Percentiles rank a stretch among this genome's conserved stretches.
Evolutionary conservation across 441 rosid species (phyloP).

Genomic region (Kokia cookei): DNA sequence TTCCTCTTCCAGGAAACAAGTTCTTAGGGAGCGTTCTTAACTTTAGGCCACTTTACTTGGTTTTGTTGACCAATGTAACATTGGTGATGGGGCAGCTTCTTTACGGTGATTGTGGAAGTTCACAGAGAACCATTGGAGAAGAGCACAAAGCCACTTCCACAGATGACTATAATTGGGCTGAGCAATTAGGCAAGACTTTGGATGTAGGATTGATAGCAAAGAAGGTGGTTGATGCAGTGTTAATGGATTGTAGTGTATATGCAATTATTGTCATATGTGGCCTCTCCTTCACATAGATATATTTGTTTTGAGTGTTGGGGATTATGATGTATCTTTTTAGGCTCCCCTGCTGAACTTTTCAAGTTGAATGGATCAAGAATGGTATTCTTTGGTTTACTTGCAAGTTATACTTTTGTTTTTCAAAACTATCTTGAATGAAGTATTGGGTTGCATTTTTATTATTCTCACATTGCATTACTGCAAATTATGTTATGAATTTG

Average conservation of each 20-base stretch:
- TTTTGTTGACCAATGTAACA: conserved; percentile 52
- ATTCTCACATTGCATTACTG: no score
- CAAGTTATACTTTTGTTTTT: neutral
- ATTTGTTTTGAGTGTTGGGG: conserved; percentile 1
- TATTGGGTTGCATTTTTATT: neutral
- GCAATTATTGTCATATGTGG: conserved; percentile 51
- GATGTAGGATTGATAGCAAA: conserved; percentile 52
- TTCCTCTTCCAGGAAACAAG: conserved; percentile 44
- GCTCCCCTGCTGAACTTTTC: neutral
- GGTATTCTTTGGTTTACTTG: neutral
- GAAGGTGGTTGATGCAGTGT: conserved; percentile 59
- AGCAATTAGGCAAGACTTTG: conserved; percentile 54
- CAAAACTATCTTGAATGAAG: neutral
- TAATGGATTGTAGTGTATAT: conserved; percentile 70
- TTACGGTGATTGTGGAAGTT: conserved; percentile 20
- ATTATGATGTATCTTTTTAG: neutral
- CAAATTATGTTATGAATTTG: no score
- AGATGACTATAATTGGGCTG: conserved; percentile 38
- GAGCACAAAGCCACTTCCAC: conserved; percentile 21
- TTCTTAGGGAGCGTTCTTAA: conserved; percentile 31
- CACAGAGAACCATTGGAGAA: conserved; percentile 14
- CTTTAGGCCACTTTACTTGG: conserved; percentile 64
- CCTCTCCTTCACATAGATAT: conserved; percentile 30
- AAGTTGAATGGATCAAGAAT: neutral
- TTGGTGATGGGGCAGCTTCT: conserved; percentile 43